A percentile compares a stretch with the other conserved stretches of the same genome.
Conservation (phyloP, 139 green algal species). For the Tetradesmus lagerheimii region DNA sequence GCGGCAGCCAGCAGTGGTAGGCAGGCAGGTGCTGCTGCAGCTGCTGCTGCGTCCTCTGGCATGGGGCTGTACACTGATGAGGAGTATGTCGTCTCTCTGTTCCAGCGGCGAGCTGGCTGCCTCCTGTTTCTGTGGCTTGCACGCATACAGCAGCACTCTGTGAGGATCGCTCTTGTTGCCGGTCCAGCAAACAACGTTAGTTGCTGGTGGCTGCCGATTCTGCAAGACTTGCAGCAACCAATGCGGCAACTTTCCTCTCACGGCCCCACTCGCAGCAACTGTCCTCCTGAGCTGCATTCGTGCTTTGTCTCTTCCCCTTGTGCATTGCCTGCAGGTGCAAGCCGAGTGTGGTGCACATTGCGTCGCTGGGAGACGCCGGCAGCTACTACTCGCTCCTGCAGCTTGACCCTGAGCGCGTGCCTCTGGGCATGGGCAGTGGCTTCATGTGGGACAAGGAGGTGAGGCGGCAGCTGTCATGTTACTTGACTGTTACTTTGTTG, state of each 20-base stretch:
- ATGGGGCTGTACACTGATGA: slow-evolving; percentile 46
- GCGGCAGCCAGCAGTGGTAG: background rate
- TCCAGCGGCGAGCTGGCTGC: slow-evolving; percentile 19
- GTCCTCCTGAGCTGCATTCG: no score
- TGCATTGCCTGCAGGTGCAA: background rate
- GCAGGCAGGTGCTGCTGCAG: background rate
- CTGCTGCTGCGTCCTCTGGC: slow-evolving; percentile 19
- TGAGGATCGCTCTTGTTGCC: no score
- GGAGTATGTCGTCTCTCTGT: slow-evolving; percentile 44
- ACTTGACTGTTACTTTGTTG: no score
- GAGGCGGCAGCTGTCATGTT: background rate
- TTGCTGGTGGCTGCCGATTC: no score
- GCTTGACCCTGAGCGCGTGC: slow-evolving; percentile 47
- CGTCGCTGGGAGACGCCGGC: background rate
- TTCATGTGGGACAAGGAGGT: slow-evolving; percentile 78
- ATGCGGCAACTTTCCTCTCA: no score
- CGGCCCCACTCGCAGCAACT: no score
- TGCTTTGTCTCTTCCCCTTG: background rate
- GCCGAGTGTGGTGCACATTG: slow-evolving; percentile 54
- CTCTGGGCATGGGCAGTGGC: slow-evolving; percentile 71
- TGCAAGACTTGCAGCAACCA: no score
- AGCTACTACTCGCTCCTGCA: slow-evolving; percentile 8
- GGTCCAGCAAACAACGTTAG: no score
- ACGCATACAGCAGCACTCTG: no score
- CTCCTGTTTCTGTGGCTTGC: no score